Evolutionary conservation across 257 asterid genomes (phyloP), one percentile per base, ranked within the genome.

Genomic region (Nicotiana undulata): DNA sequence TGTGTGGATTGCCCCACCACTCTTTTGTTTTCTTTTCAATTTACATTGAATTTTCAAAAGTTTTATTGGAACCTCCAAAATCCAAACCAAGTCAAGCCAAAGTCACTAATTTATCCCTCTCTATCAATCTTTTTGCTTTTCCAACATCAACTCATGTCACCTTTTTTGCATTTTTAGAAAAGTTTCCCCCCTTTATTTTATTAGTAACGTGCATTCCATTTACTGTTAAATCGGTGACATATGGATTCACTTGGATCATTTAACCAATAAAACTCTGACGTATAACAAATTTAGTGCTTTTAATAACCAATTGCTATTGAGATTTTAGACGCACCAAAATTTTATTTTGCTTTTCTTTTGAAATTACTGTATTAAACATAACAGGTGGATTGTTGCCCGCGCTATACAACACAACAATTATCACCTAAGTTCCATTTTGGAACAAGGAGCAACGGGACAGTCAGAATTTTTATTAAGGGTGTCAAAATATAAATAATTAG

Each of bases 121-220:
- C 80, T 70, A 29, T 59, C n/a, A 56, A 60, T 59, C 79, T 83
- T 80, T 85, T 76, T 24, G 63, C 80, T 82, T 87, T 85, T 79
- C 67, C 90, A 85, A 83, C 82, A 76, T 84, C 89, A 52, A 82
- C 75, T 85, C 84, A 17, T 59, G 80, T 29, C 77, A 74, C 18
- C 60, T 37, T 18, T 72, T 24, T 3, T 55, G 28, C 24, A 7
- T 56, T 56, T 56, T 56, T 18, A 49, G 6, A 7, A 46, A 72
- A 46, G 60, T 13, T 72, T 1, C 12, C 37, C 3, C 13, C n/a
- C 68, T 63, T 12, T 63, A 63, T 26, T 55, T 61, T 37, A 22
- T n/a, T 63, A 76, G 44, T 59, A 52, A 74, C 5, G 5, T 77
- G 79, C 79, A 24, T 37, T 77, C 65, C 79, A 34, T 37, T 55